A percentile compares a stretch with the other conserved stretches of the same genome.
Conservation (phyloP, 768 basidiomycete species). For the Lactarius quietus region DNA sequence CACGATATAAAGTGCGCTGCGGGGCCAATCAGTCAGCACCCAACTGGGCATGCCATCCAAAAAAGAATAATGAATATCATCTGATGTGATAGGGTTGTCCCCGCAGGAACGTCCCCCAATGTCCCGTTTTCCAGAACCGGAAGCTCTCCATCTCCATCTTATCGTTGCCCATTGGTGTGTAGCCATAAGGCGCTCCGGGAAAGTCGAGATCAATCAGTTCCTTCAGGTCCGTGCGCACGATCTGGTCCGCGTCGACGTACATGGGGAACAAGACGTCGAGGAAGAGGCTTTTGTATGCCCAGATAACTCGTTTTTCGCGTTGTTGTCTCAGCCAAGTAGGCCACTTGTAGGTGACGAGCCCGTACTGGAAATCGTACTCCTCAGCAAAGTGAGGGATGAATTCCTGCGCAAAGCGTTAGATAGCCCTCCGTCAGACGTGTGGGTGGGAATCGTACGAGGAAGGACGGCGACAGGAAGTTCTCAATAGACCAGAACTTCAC, state of each 20-base stretch:
- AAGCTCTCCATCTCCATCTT: conserved; percentile 96
- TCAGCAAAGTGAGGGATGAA: conserved; percentile 43
- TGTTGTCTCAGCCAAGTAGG: conserved; percentile 97
- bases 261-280: conserved; percentile 98
- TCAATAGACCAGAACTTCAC: no score
- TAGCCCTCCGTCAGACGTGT: no score
- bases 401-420: no score
- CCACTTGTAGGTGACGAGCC: conserved; percentile 99
- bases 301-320: conserved; percentile 96
- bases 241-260: conserved; percentile 97
- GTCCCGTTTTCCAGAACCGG: conserved; percentile 98
- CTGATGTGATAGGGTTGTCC: conserved; percentile 94
- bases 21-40: not conserved
- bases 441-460: no score
- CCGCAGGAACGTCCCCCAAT: conserved; percentile 85
- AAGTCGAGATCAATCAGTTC: conserved; percentile 91
- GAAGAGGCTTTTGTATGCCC: conserved; percentile 99
- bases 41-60: no score
- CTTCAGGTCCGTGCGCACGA: conserved; percentile 93
- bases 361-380: conserved; percentile 45
- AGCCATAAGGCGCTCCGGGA: conserved; percentile 90
- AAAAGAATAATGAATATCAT: conserved; percentile 36
- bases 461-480: no score
- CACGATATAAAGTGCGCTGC: conserved; percentile 90
- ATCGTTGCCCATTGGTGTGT: conserved; percentile 97